Percentiles rank a stretch among this genome's conserved stretches.
Evolutionary conservation across 768 basidiomycete genomes (phyloP).

Genomic region (Russula brevipes): DNA sequence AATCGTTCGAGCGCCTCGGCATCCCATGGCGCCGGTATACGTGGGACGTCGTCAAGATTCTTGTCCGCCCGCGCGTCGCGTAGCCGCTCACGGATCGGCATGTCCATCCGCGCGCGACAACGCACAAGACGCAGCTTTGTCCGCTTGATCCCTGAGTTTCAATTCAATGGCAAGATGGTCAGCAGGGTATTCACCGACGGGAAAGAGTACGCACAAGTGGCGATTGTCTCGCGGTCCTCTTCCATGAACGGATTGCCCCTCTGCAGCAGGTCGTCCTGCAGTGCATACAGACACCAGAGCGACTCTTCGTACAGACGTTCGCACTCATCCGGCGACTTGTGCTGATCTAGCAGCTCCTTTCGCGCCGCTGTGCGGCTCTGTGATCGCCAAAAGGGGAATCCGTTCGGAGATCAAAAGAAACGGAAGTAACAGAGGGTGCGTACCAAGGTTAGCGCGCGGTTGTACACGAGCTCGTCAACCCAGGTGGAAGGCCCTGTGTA

Average conservation of each 20-base stretch:
- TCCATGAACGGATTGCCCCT: constrained; percentile 80
- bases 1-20: constrained; percentile 22
- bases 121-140: constrained; percentile 79
- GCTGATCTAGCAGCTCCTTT: constrained; percentile 82
- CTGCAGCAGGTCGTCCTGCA: constrained; percentile 84
- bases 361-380: constrained; percentile 91
- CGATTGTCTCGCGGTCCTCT: constrained; percentile 74
- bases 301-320: constrained; percentile 95
- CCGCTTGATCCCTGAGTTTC: constrained; percentile 66
- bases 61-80: constrained; percentile 74
- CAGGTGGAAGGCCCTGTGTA: constrained; percentile 79
- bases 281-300: constrained; percentile 86
- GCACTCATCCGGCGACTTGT: constrained; percentile 70
- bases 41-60: constrained; percentile 69
- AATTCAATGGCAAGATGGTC: background rate
- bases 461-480: constrained; percentile 89
- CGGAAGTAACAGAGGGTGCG: constrained; percentile 30
- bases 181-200: constrained; percentile 1
- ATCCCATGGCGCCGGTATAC: constrained; percentile 58
- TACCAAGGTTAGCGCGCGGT: constrained; percentile 82
- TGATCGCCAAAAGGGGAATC: background rate
- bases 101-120: constrained; percentile 69
- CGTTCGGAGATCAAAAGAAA: background rate
- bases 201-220: constrained; percentile 51
- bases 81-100: constrained; percentile 67